Evolutionary conservation across 1,139 yeast genomes (phyloP).

Genomic region (Hanseniaspora gamundiae): DNA sequence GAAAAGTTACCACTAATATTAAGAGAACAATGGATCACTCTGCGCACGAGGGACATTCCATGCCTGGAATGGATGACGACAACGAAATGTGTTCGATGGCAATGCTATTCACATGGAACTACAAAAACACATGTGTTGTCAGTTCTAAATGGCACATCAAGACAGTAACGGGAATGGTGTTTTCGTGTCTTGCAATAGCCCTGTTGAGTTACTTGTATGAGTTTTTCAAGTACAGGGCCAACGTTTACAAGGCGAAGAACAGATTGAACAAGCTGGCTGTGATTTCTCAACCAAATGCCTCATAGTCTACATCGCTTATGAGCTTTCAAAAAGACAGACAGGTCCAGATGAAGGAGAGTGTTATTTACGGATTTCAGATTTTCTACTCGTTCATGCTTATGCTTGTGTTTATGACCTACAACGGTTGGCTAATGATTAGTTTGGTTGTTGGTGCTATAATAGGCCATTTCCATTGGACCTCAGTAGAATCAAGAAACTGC

Average conservation of each 20-base stretch:
- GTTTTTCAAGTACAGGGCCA: constrained; percentile 32
- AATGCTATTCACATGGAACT: constrained; percentile 79
- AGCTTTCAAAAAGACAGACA: constrained; percentile 7
- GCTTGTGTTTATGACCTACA: constrained; percentile 76
- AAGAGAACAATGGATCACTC: constrained; percentile 25
- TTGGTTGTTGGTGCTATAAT: constrained; percentile 56
- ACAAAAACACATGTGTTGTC: constrained; percentile 58
- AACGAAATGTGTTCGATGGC: constrained; percentile 45
- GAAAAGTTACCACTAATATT: not conserved
- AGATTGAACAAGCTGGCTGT: constrained; percentile 7
- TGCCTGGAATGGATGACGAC: constrained; percentile 24
- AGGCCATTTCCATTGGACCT: constrained; percentile 51
- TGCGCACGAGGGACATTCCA: constrained; percentile 22
- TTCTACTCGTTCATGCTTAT: constrained; percentile 67
- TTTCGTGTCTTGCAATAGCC: constrained; percentile 40
- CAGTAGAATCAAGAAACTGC: not conserved
- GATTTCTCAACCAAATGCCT: constrained; percentile 1
- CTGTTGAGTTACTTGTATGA: constrained; percentile 51
- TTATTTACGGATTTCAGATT: constrained; percentile 58
- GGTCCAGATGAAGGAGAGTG: constrained; percentile 25
- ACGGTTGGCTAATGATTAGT: constrained; percentile 72
- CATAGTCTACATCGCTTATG: constrained; percentile 8
- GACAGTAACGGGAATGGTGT: constrained; percentile 37
- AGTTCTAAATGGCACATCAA: constrained; percentile 72
- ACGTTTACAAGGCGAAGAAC: constrained; percentile 16